Base-by-base conservation (phyloP, 306 rosid genomes). In the Casuarina equisetifolia region DNA sequence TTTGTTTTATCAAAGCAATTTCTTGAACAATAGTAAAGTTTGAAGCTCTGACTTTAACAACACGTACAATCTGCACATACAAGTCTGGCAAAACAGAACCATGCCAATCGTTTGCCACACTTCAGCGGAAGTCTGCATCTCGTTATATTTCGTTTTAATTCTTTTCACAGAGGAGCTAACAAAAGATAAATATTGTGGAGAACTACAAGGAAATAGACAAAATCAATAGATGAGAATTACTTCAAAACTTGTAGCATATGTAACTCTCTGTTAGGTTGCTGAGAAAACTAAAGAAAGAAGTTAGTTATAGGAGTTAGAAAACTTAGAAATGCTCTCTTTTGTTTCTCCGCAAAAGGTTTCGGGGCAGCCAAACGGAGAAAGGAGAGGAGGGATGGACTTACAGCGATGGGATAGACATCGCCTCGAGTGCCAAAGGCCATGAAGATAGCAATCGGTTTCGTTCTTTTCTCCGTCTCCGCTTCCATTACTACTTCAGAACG, bases 391-490 rank as follows among this genome's bases (percentile, higher is more conserved):
- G 45, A 49, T 12, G 8, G 16, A 68, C 92, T 73, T 48, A 91
- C 97, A 4, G 93, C 89, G 25, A 91, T 73, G 70, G 97, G 93
- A 77, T 81, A 89, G 32, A 91, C 93, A 73, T 89, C 93, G 83
- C 97, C 97, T 82, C 85, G 82, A 74, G 97, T 91, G 9, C 97
- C 97, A 54, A 91, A 91, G 69, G 92, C 97, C 92, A 91, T 91
- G 82, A 91, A 91, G 50, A 82, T 86, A 49, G 93, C 92, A 52
- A 83, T 75, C 11, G 88, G 78, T 44, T 80, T 91, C 59, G 76
- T 83, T 86, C 86, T 86, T 79, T 74, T 76, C 85, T 69, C 61
- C 48, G 61, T 62, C 70, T 66, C 49, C 2, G 36, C 48, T 12
- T 67, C 50, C 71, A 67, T 66, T 8, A 38, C 35, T 36, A 19